Conservation (phyloP, 805 yeast genomes). For the Barnettozyma botsteinii region DNA sequence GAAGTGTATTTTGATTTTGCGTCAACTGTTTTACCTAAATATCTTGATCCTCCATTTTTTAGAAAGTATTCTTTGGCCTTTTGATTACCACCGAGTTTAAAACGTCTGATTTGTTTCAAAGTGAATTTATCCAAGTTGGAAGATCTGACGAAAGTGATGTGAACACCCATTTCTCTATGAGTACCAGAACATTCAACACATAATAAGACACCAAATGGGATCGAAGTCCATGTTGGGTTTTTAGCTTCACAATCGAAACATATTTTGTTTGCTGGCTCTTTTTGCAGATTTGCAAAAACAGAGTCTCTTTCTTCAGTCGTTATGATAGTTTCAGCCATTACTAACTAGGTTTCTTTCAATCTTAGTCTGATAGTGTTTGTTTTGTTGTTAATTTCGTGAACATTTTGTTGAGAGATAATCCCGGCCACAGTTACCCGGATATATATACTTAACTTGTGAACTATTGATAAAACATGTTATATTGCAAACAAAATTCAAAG, state of each 20-base stretch:
- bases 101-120: constrained; percentile 79
- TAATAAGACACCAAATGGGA: constrained; percentile 88
- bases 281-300: constrained; percentile 28
- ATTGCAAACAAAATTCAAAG: too few relatives aligned
- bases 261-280: constrained; percentile 64
- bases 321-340: constrained; percentile 19
- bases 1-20: constrained; percentile 77
- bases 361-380: neutral
- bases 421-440: neutral
- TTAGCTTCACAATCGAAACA: constrained; percentile 94
- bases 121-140: constrained; percentile 93
- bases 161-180: constrained; percentile 94
- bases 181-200: constrained; percentile 95
- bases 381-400: neutral
- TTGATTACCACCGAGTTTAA: constrained; percentile 92
- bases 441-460: too few relatives aligned
- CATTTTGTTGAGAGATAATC: too few relatives aligned
- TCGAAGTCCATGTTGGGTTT: constrained; percentile 98
- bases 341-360: neutral
- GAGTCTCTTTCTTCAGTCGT: constrained; percentile 21
- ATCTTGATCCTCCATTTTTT: constrained; percentile 81
- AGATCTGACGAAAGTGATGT: constrained; percentile 90
- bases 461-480: too few relatives aligned
- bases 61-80: constrained; percentile 75
- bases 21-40: constrained; percentile 49